Evolutionary conservation across 75 land plant species (phyloP).

Genomic region (Adiantum capillusveneris): DNA sequence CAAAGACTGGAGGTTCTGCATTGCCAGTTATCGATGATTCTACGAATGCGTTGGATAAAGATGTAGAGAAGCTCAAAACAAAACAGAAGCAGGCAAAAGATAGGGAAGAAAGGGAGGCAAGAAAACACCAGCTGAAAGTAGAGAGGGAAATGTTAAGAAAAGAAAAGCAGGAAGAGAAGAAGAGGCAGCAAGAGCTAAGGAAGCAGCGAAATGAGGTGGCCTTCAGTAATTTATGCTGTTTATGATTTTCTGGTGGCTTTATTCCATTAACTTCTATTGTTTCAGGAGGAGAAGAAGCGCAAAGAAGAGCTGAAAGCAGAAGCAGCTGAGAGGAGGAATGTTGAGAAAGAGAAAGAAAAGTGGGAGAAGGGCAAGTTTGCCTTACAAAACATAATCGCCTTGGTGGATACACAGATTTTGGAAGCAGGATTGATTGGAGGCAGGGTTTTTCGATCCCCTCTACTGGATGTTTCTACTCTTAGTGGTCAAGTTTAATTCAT

Average conservation of each 20-base stretch:
- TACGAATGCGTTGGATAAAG: background rate
- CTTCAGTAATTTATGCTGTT: no score
- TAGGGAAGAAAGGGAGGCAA: background rate
- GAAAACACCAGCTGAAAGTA: slow-evolving; percentile 11
- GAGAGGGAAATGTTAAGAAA: slow-evolving; percentile 6
- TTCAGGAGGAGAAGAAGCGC: slow-evolving; percentile 68
- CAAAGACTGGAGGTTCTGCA: background rate
- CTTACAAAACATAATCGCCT: slow-evolving; percentile 54
- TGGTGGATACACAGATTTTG: slow-evolving; percentile 73
- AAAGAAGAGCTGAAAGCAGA: slow-evolving; percentile 70
- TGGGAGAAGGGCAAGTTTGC: slow-evolving; percentile 99
- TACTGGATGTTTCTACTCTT: no score
- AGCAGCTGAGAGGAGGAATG: slow-evolving; percentile 52
- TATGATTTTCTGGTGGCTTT: no score
- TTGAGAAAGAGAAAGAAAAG: slow-evolving; percentile 60
- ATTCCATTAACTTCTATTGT: background rate
- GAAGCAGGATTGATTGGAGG: slow-evolving; percentile 80
- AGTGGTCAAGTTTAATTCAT: no score
- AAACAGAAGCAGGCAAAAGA: background rate
- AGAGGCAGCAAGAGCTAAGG: slow-evolving; percentile 30
- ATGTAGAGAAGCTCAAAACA: background rate
- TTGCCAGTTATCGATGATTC: no score
- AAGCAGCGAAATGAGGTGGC: slow-evolving; percentile 43
- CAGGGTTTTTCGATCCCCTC: slow-evolving; percentile 5
- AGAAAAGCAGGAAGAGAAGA: slow-evolving; percentile 31